A percentile compares a stretch with the other conserved stretches of the same genome.
Conservation (phyloP, 176 grass and related monocot species). For the maize (Zea mays) region DNA sequence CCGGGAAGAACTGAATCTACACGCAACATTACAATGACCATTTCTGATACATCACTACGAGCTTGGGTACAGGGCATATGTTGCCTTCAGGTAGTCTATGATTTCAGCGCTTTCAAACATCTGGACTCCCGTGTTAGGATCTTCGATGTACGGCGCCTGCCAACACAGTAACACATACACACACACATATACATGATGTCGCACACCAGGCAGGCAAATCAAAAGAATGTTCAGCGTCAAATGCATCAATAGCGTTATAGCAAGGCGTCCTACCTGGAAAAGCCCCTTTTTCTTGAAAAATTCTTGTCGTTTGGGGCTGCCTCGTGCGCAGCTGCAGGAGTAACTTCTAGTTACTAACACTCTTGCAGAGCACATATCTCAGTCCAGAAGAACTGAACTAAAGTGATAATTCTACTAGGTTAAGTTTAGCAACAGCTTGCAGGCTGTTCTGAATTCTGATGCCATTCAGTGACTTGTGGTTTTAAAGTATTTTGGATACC, state of each 20-base stretch:
- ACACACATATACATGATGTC: no score
- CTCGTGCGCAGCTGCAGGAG: conserved; percentile 62
- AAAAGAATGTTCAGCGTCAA: background rate
- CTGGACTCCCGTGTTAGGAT: conserved; percentile 91
- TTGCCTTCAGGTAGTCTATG: conserved; percentile 65
- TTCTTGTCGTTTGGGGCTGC: conserved; percentile 71
- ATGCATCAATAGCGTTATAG: background rate
- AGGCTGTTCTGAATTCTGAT: background rate
- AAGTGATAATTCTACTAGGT: background rate
- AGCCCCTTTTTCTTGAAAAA: conserved; percentile 69
- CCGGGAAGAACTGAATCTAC: no score
- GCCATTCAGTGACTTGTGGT: no score
- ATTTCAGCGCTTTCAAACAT: conserved; percentile 95
- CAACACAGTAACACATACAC: background rate
- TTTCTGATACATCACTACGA: no score
- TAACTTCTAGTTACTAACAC: conserved; percentile 21
- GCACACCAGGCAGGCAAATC: background rate
- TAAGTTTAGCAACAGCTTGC: background rate
- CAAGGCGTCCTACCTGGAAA: conserved; percentile 61
- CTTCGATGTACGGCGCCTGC: conserved; percentile 84
- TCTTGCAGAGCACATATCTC: background rate
- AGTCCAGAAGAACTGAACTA: background rate
- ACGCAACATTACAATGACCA: no score
- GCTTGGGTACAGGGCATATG: no score
- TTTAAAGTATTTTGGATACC: conserved; percentile 42